Base-by-base conservation (phyloP, 1,284 basidiomycete species). In the Malassezia yamatoensis region DNA sequence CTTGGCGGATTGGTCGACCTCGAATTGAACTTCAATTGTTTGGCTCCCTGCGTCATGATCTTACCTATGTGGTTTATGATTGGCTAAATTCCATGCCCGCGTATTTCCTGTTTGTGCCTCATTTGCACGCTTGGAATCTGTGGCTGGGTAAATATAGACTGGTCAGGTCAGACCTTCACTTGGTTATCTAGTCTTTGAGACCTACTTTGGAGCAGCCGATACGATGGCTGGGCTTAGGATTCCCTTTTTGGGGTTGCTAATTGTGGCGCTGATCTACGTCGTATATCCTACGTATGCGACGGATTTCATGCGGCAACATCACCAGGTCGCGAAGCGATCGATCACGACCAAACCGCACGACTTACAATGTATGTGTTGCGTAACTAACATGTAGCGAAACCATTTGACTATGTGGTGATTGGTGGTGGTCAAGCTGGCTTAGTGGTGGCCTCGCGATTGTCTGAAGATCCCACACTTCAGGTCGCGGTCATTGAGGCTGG, bases 381-480 rank as follows among this genome's bases (percentile, higher is more conserved):
- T 18, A 9, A 16, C 43, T 45, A 11, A 45, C 43, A 5, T 29
- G 1, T 9, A 45, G 58, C 51, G 13, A 34, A 56, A 40, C 58
- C 59, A 2, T 70, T 63, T 50, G 83, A 72, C 63, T 72, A 70
- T 39, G 47, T 73, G 44, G 56, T 72, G 21, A 60, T 70, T 34
- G 70, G 70, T 11, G 70, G 68, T 32, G 93, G 93, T 2, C 88
- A 89, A 24, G 67, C 68, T 3, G 70, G 70, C 21, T 56, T 72
- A 7, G 59, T 60, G 3, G 61, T 72, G 6, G 70, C 70, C 10
- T 58, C 58, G 5, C 61, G 70, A 0, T 60, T 72, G 15, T 63
- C 65, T 0, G 60, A 67, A 33, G 64, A 72, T 49, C 49, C 60
- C 13, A 46, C 61, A 39, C 54, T 70, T 38, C 61, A 56, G 5